Evolutionary conservation across 495 filamentous ascomycete genomes (phyloP), one percentile per base, ranked within the genome.

Genomic region (Aspergillus avenaceus): DNA sequence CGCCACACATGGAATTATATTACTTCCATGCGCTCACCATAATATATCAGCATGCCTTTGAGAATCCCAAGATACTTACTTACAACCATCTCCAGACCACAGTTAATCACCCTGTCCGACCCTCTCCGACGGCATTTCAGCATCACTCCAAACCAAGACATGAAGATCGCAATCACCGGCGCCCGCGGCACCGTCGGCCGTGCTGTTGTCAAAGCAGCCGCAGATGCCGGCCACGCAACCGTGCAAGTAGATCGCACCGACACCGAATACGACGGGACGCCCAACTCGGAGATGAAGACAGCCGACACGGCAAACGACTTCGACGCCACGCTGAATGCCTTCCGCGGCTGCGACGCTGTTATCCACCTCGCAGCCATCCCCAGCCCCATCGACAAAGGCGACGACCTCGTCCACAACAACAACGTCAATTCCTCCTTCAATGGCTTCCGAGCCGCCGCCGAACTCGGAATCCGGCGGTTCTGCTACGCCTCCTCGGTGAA

Each of bases 101-200:
- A n/a, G n/a, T n/a, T n/a, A n/a, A n/a, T n/a, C n/a, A n/a, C n/a
- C n/a, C n/a, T n/a, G n/a, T n/a, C n/a, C n/a, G n/a, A n/a, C n/a
- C n/a, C n/a, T n/a, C n/a, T n/a, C n/a, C n/a, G n/a, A n/a, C n/a
- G n/a, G n/a, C n/a, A n/a, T n/a, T n/a, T n/a, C n/a, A n/a, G n/a
- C n/a, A n/a, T n/a, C n/a, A n/a, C n/a, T n/a, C n/a, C n/a, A n/a
- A n/a, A n/a, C n/a, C n/a, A n/a, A n/a, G n/a, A n/a, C 13, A 58
- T 59, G 56, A 59, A 52, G 40, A 59, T 59, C 14, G 56, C 56
- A 18, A 59, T 55, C 34, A 59, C 56, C 14, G 56, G 56, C 32
- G 56, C 56, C 14, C 52, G 56, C 29, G 56, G 56, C 38, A 47
- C 48, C 8, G 52, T 59, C 24, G 56, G 56, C 11, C 40, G 40